phyloP scores from a whole-genome alignment of 2,329 filamentous ascomycete species.

The Ascocoryne sarcoides region DNA sequence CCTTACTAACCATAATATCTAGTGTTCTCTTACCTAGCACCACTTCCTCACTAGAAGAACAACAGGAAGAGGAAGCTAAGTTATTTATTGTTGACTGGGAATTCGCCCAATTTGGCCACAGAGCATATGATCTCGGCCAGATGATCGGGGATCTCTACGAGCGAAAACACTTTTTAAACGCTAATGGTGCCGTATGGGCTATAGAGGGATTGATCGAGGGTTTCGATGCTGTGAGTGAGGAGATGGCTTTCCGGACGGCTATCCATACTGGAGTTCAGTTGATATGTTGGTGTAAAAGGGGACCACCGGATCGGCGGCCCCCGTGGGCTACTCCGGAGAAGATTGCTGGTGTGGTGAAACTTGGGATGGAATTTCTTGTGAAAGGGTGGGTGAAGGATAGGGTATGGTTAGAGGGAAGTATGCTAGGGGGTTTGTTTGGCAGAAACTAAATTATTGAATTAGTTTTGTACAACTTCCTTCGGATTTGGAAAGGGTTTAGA shows the following conservation, averaged over 20 bases:
- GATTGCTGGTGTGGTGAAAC: constrained; percentile 34
- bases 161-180: constrained; percentile 42
- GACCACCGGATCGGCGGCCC: constrained; percentile 22
- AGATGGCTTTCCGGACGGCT: constrained; percentile 41
- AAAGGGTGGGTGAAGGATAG: constrained; percentile 42
- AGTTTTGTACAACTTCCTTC: too few species aligned
- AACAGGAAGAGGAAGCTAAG: constrained; percentile 26
- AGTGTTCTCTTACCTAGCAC: constrained; percentile 8
- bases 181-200: constrained; percentile 40
- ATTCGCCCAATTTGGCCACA: constrained; percentile 40
- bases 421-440: constrained; percentile 8
- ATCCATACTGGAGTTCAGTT: constrained; percentile 48
- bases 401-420: constrained; percentile 33
- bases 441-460: neutral
- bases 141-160: constrained; percentile 51
- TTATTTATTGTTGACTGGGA: constrained; percentile 52
- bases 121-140: constrained; percentile 46
- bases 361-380: constrained; percentile 42
- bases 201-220: constrained; percentile 40
- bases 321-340: constrained; percentile 42
- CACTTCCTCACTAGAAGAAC: constrained; percentile 16
- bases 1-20: neutral
- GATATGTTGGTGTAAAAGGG: constrained; percentile 36
- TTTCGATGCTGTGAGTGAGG: constrained; percentile 38
- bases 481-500: too few species aligned